Base-by-base conservation (phyloP, 2,329 filamentous ascomycete genomes). In the Exophiala dermatitidis region DNA sequence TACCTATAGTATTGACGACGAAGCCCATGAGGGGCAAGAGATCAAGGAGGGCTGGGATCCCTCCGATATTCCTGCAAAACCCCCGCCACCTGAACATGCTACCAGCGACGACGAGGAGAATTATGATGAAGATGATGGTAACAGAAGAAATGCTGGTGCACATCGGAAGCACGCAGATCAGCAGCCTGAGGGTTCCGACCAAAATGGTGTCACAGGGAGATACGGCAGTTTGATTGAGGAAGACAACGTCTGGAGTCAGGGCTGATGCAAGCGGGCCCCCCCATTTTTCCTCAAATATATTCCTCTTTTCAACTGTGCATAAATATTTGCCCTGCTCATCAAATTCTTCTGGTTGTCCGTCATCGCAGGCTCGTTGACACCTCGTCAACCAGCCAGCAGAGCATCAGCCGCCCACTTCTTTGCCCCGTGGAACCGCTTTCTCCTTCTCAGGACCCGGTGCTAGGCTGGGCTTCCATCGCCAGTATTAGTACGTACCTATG, bases 31-130 rank as follows among this genome's bases (percentile, higher is more conserved):
- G 36, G 60, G 59, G 2, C 48, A 61, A 43, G 54, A 61, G 9
- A 61, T 62, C n/a, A 53, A 59, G 10, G 54, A 63, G 48, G 62
- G 62, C 3, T 64, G 55, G 44, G 62, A 64, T 34, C 62, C 62
- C n/a, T 53, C 48, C 42, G 53, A 58, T 9, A 43, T 63, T 5
- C 50, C 59, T 2, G 52, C 62, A 33, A 54, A 58, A 36, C 59
- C 52, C 32, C 58, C 58, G 40, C 53, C 61, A 6, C 54, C 63
- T 41, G 60, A 65, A 44, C 55, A 59, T 48, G 59, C 63, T 9
- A 51, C 61, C 30, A 52, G 53, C 34, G 59, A 65, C 30, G 57
- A 63, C 26, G 59, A 62, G 44, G 48, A 57, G 26, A 48, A 54
- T 10, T 42, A 52, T 30, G 42, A 49, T n/a, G 53, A 60, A n/a